A percentile compares a stretch with the other conserved stretches of the same genome.
These are phyloP conservation scores for Malassezia dermatis DNA, from an alignment of 1,284 basidiomycete genomes.

Conservation along the genomic window DNA sequence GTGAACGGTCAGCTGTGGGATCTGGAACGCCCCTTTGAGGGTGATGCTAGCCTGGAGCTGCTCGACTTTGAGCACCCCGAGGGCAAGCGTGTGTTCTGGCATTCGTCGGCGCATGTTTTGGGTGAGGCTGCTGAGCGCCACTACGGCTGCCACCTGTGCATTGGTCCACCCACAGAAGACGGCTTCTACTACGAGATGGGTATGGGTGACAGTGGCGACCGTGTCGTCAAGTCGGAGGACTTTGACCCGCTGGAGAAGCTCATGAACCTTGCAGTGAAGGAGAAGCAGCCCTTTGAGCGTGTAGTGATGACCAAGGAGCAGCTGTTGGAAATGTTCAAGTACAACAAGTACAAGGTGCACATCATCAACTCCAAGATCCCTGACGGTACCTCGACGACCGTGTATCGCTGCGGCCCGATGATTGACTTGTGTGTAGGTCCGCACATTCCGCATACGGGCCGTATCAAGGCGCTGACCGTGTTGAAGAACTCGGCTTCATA, in stretches of 20 bases:
- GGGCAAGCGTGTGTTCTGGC: slow-evolving; percentile 85
- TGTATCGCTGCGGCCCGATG: slow-evolving; percentile 98
- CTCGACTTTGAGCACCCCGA: slow-evolving; percentile 92
- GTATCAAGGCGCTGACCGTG: slow-evolving; percentile 64
- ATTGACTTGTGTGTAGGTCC: slow-evolving; percentile 95
- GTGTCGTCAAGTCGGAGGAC: slow-evolving; percentile 55
- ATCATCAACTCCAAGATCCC: slow-evolving; percentile 92
- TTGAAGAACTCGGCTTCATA: slow-evolving; percentile 84
- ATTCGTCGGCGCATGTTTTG: slow-evolving; percentile 96
- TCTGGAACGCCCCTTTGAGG: slow-evolving; percentile 81
- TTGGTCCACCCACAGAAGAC: slow-evolving; percentile 93
- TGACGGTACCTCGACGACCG: slow-evolving; percentile 91
- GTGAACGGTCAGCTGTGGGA: slow-evolving; percentile 88
- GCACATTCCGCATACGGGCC: slow-evolving; percentile 92
- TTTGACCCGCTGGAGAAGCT: slow-evolving; percentile 83
- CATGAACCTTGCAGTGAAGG: slow-evolving; percentile 77
- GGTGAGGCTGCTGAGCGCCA: slow-evolving; percentile 93
- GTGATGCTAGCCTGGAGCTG: slow-evolving; percentile 67
- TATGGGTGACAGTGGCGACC: slow-evolving; percentile 45
- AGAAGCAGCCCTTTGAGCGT: slow-evolving; percentile 94
- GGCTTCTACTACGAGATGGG: slow-evolving; percentile 99
- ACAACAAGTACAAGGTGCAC: slow-evolving; percentile 98
- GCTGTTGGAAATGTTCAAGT: slow-evolving; percentile 94
- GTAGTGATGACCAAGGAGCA: slow-evolving; percentile 85
- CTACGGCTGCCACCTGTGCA: slow-evolving; percentile 92